These are phyloP conservation scores for Populus pruinosa DNA, from an alignment of 345 rosid genomes.

Conservation along the genomic window DNA sequence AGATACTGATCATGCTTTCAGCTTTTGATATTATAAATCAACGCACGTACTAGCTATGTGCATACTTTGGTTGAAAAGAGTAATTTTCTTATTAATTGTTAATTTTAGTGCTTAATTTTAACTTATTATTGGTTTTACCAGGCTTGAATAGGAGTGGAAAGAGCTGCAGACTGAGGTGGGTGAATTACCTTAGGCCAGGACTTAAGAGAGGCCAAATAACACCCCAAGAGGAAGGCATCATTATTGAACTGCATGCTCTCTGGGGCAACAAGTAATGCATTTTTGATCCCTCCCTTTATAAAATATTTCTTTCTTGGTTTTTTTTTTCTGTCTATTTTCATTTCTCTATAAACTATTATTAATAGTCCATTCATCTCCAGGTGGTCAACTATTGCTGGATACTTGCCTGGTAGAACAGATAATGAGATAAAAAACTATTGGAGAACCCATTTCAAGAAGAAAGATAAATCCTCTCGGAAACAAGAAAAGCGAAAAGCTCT, in stretches of 20 bases:
- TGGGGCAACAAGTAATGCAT: constrained; percentile 83
- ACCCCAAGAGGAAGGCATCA: constrained; percentile 81
- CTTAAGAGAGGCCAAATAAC: constrained; percentile 77
- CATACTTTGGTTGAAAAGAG: too few relatives aligned
- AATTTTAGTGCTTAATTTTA: background rate
- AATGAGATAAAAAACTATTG: constrained; percentile 93
- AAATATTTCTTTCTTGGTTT: background rate
- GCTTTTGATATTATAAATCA: background rate
- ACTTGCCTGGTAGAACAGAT: constrained; percentile 89
- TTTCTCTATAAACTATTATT: background rate
- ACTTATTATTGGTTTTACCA: background rate
- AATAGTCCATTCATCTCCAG: constrained; percentile 16
- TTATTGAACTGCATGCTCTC: constrained; percentile 70
- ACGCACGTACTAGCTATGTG: too few relatives aligned
- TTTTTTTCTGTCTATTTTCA: background rate
- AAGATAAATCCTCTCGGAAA: constrained; percentile 32
- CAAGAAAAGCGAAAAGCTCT: constrained; percentile 37
- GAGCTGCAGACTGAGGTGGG: constrained; percentile 93
- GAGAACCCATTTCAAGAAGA: constrained; percentile 86
- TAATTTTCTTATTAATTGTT: too few relatives aligned
- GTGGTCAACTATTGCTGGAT: constrained; percentile 91
- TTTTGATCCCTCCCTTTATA: background rate
- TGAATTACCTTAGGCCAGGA: constrained; percentile 85
- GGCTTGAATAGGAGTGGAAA: constrained; percentile 57
- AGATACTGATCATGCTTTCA: background rate